A percentile compares a stretch with the other conserved stretches of the same genome.
These are phyloP conservation scores for Cercospora berteroae DNA, from an alignment of 2,329 filamentous ascomycete species.

Conservation along the genomic window DNA sequence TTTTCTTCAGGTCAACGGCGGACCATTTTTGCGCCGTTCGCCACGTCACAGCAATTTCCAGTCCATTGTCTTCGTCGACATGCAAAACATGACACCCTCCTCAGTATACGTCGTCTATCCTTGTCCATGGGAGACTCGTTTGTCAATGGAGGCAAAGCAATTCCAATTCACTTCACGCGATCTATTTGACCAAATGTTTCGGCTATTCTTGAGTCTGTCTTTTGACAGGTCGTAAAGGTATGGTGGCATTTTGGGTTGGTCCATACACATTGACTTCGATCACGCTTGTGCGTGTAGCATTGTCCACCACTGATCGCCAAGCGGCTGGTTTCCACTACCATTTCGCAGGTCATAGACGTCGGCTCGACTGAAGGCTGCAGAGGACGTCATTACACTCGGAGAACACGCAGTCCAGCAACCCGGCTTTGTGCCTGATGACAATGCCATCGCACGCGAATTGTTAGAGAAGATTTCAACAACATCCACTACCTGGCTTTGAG, in stretches of 20 bases:
- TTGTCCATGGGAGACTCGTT: constrained; percentile 17
- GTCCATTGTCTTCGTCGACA: not conserved
- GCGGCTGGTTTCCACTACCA: not conserved
- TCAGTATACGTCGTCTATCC: constrained; percentile 20
- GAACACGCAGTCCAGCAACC: not conserved
- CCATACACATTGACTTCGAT: not conserved
- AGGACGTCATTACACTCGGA: not conserved
- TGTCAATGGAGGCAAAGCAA: constrained; percentile 15
- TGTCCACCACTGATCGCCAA: not conserved
- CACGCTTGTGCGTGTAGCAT: not conserved
- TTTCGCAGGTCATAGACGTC: not conserved
- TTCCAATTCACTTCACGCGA: not conserved
- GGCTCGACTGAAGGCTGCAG: not conserved
- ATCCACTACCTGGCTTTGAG: not conserved
- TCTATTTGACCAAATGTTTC: constrained; percentile 14
- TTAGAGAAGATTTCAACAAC: not conserved
- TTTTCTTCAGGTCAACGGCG: not conserved
- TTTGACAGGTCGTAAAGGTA: not conserved
- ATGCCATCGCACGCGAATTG: not conserved
- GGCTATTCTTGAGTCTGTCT: constrained; percentile 7
- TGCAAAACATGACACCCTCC: constrained; percentile 2
- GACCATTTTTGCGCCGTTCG: not conserved
- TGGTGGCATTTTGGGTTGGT: constrained; percentile 4
- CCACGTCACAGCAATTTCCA: not conserved
- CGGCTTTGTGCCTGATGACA: not conserved